Percentiles rank a stretch among this genome's conserved stretches.
phyloP scores from a whole-genome alignment of 306 rosid species.

The Comarum palustre region DNA sequence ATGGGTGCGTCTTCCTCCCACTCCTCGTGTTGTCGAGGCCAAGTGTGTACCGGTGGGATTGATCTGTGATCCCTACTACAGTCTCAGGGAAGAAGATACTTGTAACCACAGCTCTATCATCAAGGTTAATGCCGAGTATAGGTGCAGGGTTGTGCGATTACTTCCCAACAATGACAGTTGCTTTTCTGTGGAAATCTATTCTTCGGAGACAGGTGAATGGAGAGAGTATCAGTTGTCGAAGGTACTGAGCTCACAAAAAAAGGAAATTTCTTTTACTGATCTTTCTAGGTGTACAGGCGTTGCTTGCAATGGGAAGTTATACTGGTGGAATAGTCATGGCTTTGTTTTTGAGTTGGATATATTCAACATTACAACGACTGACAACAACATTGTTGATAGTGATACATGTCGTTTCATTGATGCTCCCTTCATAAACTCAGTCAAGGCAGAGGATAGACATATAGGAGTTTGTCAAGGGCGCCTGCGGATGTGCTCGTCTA shows the following conservation, averaged over 20 bases:
- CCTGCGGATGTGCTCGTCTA: background rate
- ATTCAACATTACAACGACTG: background rate
- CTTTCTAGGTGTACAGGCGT: background rate
- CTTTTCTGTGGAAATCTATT: background rate
- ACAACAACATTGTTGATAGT: background rate
- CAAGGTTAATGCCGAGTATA: background rate
- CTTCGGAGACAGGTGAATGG: background rate
- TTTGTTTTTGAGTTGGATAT: background rate
- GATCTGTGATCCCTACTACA: background rate
- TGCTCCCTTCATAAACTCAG: background rate
- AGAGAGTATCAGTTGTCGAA: background rate
- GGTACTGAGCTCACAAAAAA: background rate
- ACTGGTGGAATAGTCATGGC: background rate
- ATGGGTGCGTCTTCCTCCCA: background rate
- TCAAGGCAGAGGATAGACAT: rapidly evolving
- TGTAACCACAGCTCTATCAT: background rate
- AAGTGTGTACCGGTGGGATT: background rate
- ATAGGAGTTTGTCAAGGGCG: background rate
- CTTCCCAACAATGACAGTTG: background rate
- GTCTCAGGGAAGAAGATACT: background rate
- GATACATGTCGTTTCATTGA: background rate
- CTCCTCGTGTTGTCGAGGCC: background rate
- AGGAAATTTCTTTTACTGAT: too few relatives aligned
- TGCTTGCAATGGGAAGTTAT: background rate
- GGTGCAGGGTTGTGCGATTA: background rate